phyloP scores from a whole-genome alignment of 495 filamentous ascomycete genomes.

The Penicillium samsonianum region DNA sequence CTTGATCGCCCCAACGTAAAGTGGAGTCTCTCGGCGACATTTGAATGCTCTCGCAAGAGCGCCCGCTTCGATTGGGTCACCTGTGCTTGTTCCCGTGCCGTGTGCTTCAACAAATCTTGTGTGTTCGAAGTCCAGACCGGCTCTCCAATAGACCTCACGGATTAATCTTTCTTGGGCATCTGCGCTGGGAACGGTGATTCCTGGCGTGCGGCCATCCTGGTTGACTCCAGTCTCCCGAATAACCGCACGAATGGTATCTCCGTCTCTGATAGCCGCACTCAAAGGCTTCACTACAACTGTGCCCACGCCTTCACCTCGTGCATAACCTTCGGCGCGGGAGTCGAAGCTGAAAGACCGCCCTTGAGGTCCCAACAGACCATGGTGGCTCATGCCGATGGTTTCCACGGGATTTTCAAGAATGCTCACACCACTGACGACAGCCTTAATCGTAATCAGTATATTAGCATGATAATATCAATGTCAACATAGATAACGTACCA shows the following conservation, averaged over 20 bases:
- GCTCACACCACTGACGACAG: conserved; percentile 27
- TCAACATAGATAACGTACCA: conserved; percentile 18
- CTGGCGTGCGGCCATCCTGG: conserved; percentile 55
- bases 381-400: conserved; percentile 25
- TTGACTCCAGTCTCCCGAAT: conserved; percentile 36
- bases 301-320: conserved; percentile 47
- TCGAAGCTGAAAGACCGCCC: conserved; percentile 46
- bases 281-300: conserved; percentile 45
- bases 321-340: conserved; percentile 43
- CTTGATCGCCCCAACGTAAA: conserved; percentile 43
- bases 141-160: conserved; percentile 39
- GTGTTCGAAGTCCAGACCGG: conserved; percentile 33
- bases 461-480: conserved; percentile 3
- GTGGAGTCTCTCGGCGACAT: conserved; percentile 17
- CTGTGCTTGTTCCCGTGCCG: conserved; percentile 48
- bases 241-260: conserved; percentile 47
- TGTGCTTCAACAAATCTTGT: conserved; percentile 53
- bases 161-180: conserved; percentile 46
- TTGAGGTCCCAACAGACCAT: conserved; percentile 37
- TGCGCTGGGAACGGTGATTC: conserved; percentile 44
- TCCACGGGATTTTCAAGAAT: conserved; percentile 25
- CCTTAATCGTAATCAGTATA: conserved; percentile 11
- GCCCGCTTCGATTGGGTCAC: conserved; percentile 52
- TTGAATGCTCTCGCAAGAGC: conserved; percentile 47
- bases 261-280: conserved; percentile 38